Percentiles rank a stretch among this genome's conserved stretches.
Evolutionary conservation across 2,329 filamentous ascomycete species (phyloP).

Genomic region (Trichophyton verrucosum): DNA sequence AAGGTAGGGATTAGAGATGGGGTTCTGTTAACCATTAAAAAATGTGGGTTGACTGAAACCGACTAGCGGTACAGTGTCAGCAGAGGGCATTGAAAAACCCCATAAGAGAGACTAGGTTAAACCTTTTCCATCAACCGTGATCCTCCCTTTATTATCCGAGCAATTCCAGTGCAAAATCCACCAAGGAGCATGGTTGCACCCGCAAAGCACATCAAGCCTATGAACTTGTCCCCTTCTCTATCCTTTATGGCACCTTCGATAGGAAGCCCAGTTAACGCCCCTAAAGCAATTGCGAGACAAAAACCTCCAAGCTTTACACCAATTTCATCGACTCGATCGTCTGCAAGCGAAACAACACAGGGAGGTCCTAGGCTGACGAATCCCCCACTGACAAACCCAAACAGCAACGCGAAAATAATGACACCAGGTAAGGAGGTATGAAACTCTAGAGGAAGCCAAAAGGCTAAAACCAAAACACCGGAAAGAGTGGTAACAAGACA

Average conservation of each 20-base stretch:
- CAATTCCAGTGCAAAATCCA: background rate
- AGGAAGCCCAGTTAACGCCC: background rate
- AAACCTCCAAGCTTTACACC: constrained; percentile 1
- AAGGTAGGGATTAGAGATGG: no score
- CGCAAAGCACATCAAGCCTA: constrained; percentile 1
- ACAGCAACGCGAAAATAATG: constrained; percentile 6
- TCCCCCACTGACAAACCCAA: constrained; percentile 7
- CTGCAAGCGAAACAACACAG: constrained; percentile 8
- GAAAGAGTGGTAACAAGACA: constrained; percentile 3
- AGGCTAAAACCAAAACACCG: constrained; percentile 5
- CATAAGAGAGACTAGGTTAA: background rate
- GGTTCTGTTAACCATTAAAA: no score
- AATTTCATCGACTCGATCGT: constrained; percentile 6
- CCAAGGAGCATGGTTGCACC: background rate
- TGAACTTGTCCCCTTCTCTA: background rate
- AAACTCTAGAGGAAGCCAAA: constrained; percentile 9
- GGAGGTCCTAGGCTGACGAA: constrained; percentile 7
- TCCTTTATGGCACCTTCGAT: background rate
- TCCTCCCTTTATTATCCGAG: background rate
- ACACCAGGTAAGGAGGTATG: background rate
- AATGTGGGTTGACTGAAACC: background rate
- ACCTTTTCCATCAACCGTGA: background rate
- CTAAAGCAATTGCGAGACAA: background rate
- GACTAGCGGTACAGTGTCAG: background rate
- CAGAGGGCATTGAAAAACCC: no score